Base-by-base conservation (phyloP, 1,284 basidiomycete genomes). In the Mycocalia duriaeana region DNA sequence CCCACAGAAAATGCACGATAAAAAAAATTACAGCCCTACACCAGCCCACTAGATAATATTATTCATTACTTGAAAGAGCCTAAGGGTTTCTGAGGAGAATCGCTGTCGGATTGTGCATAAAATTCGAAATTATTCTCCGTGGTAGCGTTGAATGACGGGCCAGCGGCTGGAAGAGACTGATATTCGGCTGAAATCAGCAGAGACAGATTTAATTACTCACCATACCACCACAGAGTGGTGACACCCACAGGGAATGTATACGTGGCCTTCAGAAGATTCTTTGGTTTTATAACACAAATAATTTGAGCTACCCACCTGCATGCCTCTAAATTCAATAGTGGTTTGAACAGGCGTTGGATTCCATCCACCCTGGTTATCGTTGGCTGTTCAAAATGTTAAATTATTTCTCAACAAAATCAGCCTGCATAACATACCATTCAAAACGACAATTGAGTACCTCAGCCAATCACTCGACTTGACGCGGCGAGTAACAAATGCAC, bases 251-350 rank as follows among this genome's bases (percentile, higher is more conserved):
- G 81, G 70, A 85, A 85, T 1, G 80, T 82, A 57, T 79, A 81
- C 3, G 66, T 74, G 3, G 79, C 82, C 78, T 82, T 26, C 5
- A 43, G 36, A n/a, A n/a, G n/a, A n/a, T n/a, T n/a, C n/a, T n/a
- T n/a, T n/a, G n/a, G n/a, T n/a, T n/a, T n/a, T n/a, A n/a, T n/a
- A n/a, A n/a, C n/a, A n/a, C n/a, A n/a, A n/a, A n/a, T n/a, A n/a
- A n/a, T n/a, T n/a, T n/a, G n/a, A n/a, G 19, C 36, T 25, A 49
- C 64, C 51, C 48, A 79, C 82, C 72, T 85, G 82, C 68, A 71
- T 70, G 0, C 81, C 85, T 44, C 79, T 70, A 66, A 88, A 89
- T 54, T 81, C 76, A 49, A 89, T 88, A 2, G 85, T 87, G 0
- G 84, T 68, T 36, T 60, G 64, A 1, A 89, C 77, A 0, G 81